Base-by-base conservation (phyloP, 805 yeast genomes). In the Barnettozyma sucrosica region DNA sequence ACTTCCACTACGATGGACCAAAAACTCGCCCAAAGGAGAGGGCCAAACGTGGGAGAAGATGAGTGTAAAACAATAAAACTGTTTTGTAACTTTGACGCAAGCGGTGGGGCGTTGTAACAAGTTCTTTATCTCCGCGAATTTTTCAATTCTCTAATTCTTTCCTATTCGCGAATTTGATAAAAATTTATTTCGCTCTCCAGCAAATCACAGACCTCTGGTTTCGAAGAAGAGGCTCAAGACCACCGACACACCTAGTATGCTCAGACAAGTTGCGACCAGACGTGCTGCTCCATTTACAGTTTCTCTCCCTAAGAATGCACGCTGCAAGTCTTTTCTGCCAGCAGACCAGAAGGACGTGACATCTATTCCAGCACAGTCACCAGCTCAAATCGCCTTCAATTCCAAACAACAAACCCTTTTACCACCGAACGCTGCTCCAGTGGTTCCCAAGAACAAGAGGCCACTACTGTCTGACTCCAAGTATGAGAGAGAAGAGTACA, bases 1-100 rank as follows among this genome's bases (percentile, higher is more conserved):
- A 71, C 50, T 65, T 74, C 0, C 78, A 81, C 50, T 81, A 77
- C 51, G 85, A 79, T 14, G 86, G 85, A 7, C 51, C 47, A 9
- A 44, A 43, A 18, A n/a, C 14, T 37, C 41, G 41, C 18, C 39
- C 37, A 5, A 21, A 19, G 19, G 28, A 36, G 13, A 33, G 23
- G 21, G 43, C 43, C 13, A 49, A 43, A 24, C 20, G 48, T 4
- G 51, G 53, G 1, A 48, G 48, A 47, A 44, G 50, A 43, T 43
- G 40, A 44, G 19, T 26, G 9, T 11, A 24, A 28, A 28, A n/a
- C n/a, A n/a, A n/a, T n/a, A n/a, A n/a, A n/a, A n/a, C n/a, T n/a
- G n/a, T n/a, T n/a, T n/a, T n/a, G n/a, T n/a, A n/a, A n/a, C n/a
- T n/a, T n/a, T n/a, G n/a, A n/a, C n/a, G n/a, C n/a, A n/a, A n/a